Base-by-base conservation (phyloP, 1,284 basidiomycete species). In the Psilocybe mexicana region DNA sequence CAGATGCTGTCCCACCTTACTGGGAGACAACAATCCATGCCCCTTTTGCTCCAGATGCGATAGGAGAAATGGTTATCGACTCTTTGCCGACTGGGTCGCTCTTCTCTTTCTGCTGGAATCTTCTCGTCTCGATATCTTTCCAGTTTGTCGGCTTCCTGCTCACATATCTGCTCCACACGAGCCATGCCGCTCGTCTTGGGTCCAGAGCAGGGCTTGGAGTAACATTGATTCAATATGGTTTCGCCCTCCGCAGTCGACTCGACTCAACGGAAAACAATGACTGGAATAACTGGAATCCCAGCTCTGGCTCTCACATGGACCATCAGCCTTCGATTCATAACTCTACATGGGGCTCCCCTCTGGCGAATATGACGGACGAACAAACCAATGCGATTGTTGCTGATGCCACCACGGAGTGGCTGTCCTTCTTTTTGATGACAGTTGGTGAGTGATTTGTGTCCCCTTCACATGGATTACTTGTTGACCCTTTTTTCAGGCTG, bases 11-110 rank as follows among this genome's bases (percentile, higher is more conserved):
- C 1, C 96, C 96, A 1, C 93, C 96, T 0, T 99, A 99, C 73
- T 98, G 96, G 90, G 97, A 98, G 70, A 98, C 94, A 5, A 96
- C 95, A 1, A 87, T 98, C 25, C 92, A 98, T 65, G 87, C 90
- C 25, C 89, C 90, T 6, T 87, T 87, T 56, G 74, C 83, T 12
- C 72, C 82, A 26, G 79, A 78, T 61, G 67, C 75, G 2, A 68
- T 77, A 35, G 90, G 89, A 45, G 88, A 90, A 64, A 82, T 92
- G 74, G 83, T 91, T 63, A 83, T 93, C 65, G 90, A 92, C 60
- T 81, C 81, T 18, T 79, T 93, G 28, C 86, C 90, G 38, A 91
- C 95, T 6, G 90, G 89, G 33, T 85, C 87, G 4, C 67, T 93
- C 26, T 96, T 96, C 72, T 90, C 88, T 7, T 96, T 96, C 78